A percentile compares a stretch with the other conserved stretches of the same genome.
Conservation (phyloP, 2,329 filamentous ascomycete genomes). For the Alternaria infectoria region DNA sequence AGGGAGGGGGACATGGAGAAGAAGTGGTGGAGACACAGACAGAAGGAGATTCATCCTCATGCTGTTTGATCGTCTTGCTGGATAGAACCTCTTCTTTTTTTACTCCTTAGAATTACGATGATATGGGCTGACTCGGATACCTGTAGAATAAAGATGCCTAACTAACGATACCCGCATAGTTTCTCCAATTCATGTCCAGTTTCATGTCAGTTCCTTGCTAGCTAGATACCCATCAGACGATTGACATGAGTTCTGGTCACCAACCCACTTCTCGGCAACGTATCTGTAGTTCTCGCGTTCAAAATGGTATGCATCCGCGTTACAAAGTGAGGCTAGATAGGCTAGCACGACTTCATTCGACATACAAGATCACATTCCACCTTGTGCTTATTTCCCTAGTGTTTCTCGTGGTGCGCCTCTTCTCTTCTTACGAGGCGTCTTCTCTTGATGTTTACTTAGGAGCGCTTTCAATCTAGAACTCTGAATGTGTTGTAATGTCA, state of each 20-base stretch:
- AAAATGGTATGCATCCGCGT: not conserved
- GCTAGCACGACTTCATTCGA: not conserved
- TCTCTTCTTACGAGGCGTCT: not conserved
- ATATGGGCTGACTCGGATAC: not conserved
- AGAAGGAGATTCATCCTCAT: slow-evolving; percentile 15
- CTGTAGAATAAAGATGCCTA: not conserved
- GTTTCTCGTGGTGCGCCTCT: not conserved
- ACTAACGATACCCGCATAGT: not conserved
- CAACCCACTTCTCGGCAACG: not conserved
- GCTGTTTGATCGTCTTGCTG: slow-evolving; percentile 5
- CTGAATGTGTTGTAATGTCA: not conserved
- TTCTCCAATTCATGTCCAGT: not conserved
- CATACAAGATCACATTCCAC: not conserved
- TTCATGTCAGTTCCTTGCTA: not conserved
- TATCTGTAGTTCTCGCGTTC: not conserved
- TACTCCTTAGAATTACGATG: not conserved
- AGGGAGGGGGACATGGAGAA: slow-evolving; percentile 20
- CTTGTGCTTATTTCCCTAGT: not conserved
- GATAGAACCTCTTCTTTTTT: not conserved
- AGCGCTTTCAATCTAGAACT: not conserved
- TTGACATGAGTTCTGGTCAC: not conserved
- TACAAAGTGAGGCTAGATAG: not conserved
- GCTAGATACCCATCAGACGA: slow-evolving; percentile 11
- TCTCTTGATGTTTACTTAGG: not conserved
- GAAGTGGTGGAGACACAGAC: slow-evolving; percentile 29